A percentile compares a stretch with the other conserved stretches of the same genome.
Evolutionary conservation across 2,329 filamentous ascomycete genomes (phyloP).

Genomic region (Scopulariopsis brevicaulis): DNA sequence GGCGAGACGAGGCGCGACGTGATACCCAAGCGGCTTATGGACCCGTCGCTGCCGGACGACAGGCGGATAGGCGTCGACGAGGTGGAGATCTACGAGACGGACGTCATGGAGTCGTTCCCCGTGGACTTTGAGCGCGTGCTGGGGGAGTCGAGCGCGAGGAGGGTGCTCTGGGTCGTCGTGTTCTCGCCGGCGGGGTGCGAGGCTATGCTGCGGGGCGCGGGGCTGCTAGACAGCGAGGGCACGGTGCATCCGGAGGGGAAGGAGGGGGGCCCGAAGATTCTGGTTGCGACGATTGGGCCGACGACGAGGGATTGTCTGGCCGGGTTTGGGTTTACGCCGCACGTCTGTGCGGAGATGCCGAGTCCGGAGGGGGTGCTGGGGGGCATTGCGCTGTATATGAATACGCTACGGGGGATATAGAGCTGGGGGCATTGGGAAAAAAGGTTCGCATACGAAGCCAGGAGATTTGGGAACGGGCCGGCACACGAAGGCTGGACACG

Average conservation of each 20-base stretch:
- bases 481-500: no score
- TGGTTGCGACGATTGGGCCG: slow-evolving; percentile 81
- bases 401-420: background rate
- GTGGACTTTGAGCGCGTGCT: slow-evolving; percentile 48
- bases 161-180: slow-evolving; percentile 28
- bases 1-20: slow-evolving; percentile 84
- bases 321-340: slow-evolving; percentile 55
- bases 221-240: slow-evolving; percentile 30
- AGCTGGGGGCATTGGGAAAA: background rate
- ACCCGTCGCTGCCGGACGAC: slow-evolving; percentile 31
- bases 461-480: no score
- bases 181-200: slow-evolving; percentile 60
- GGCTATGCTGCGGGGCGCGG: slow-evolving; percentile 44
- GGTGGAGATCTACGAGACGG: slow-evolving; percentile 76
- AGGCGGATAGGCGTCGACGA: slow-evolving; percentile 61
- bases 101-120: slow-evolving; percentile 69
- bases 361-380: slow-evolving; percentile 68
- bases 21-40: slow-evolving; percentile 71
- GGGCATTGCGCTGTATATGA: slow-evolving; percentile 38
- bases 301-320: slow-evolving; percentile 72
- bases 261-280: slow-evolving; percentile 35
- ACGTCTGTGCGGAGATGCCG: slow-evolving; percentile 73
- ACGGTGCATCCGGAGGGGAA: slow-evolving; percentile 11
- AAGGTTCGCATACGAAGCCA: background rate
- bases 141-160: slow-evolving; percentile 50